Evolutionary conservation across 768 basidiomycete genomes (phyloP), one percentile per base, ranked within the genome.

Genomic region (Auricularia auricula-judae): DNA sequence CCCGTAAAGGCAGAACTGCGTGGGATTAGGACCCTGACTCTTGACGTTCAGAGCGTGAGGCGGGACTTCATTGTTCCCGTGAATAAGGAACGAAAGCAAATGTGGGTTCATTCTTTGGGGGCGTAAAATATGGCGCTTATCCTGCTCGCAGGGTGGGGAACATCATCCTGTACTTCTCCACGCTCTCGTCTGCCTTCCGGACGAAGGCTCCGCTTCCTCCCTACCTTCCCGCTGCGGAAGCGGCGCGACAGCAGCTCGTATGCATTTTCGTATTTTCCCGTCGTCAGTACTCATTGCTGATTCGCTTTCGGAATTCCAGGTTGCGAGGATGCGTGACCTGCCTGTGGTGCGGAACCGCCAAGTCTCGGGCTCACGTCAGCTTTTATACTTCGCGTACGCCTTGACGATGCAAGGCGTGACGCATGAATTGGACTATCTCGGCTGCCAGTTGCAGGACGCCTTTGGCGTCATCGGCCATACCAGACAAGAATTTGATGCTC

Each of bases 351-450:
- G 85, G 69, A 86, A 84, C 61, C 82, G 92, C 3, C 86, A 91
- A 39, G 86, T 88, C 14, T 85, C 88, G 69, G 89, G 85, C 1
- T 94, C 93, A 1, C 79, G 87, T 21, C 90, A 97, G 68, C 78
- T 99, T 3, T 80, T 98, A 21, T 98, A 92, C 76, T 95, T 96
- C 69, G 94, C 93, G 1, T 98, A 98, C 69, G 91, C 91, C 0
- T 78, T 94, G 65, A 89, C 91, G 63, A 95, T 97, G 93, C 89
- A 92, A 72, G 93, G 93, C 5, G 90, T 97, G 44, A 97, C 94
- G 8, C 81, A 84, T 62, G 93, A 98, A 70, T 81, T 99, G 14
- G 93, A 97, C 63, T 82, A 77, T 62, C 78, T 98, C 1, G 96
- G 97, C 0, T 75, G 74, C 44, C 89, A 85, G 33, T 77, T 96